Base-by-base conservation (phyloP, 805 yeast species). In the Lipomyces kockii region DNA sequence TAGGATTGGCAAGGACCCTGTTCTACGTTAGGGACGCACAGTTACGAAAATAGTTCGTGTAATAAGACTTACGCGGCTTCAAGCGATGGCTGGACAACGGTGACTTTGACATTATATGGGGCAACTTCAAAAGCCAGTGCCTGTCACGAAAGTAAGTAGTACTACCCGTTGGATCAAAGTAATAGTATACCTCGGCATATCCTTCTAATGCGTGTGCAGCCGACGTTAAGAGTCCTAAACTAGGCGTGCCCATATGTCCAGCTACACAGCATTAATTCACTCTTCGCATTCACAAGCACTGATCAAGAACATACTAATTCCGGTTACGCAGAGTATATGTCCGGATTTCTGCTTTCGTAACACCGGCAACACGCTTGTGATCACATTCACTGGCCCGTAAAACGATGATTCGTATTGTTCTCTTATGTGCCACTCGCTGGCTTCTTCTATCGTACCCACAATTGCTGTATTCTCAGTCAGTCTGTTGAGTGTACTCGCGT, bases 141-240 rank as follows among this genome's bases (percentile, higher is more conserved):
- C 55, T 53, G n/a, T 17, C 35, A 2, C 29, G 27, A 59, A n/a
- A 8, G 62, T 59, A 12, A 59, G 27, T 59, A 8, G 27, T n/a
- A 6, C 20, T 17, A n/a, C 22, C 20, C 25, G 49, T 43, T 43
- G 49, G 49, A 43, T 43, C 22, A 9, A n/a, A 43, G 49, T 17
- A 29, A 25, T 12, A 43, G 27, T 29, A 7, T 52, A 52, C 55
- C 63, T 77, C 79, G 9, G 69, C 60, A 62, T 74, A 77, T n/a
- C 79, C 79, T 64, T 77, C 79, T 22, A 77, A 62, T 3, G 78
- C 78, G 46, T 75, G 75, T 27, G 69, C 66, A 14, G 78, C 78
- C 12, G 76, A 65, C 6, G 76, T 66, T 43, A 71, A 52, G 17
- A 75, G 65, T 3, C 77, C 75, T 49, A 77, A 58, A 2, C 69